Conservation (phyloP, 306 rosid species). For the Rosa persica region DNA sequence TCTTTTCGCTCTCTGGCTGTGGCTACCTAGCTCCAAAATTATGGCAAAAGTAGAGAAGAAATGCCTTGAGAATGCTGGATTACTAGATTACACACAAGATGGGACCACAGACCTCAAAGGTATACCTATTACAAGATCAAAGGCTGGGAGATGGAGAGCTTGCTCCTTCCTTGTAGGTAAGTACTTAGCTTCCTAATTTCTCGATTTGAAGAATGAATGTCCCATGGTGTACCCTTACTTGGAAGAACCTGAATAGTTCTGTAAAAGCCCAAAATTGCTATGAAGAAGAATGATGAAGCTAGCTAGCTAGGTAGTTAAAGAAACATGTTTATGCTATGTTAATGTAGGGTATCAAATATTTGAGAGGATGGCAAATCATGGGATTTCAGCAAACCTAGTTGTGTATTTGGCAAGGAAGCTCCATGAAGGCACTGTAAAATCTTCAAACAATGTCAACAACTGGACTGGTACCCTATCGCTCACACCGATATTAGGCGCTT, state of each 20-base stretch:
- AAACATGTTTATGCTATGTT: not conserved
- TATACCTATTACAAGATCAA: constrained; percentile 33
- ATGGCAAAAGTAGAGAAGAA: constrained; percentile 16
- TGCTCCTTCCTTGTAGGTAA: constrained; percentile 42
- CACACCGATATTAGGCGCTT: constrained; percentile 63
- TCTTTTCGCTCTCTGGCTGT: not conserved
- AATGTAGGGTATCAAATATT: constrained; percentile 60
- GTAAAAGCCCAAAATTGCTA: not conserved
- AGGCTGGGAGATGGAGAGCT: constrained; percentile 41
- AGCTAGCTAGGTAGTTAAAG: not conserved
- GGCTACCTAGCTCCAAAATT: not conserved
- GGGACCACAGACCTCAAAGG: constrained; percentile 43
- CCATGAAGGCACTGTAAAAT: constrained; percentile 68
- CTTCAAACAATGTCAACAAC: constrained; percentile 68
- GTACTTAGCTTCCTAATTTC: not conserved
- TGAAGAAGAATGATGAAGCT: not conserved
- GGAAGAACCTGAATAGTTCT: not conserved
- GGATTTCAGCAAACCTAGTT: constrained; percentile 65
- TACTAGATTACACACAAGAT: constrained; percentile 37
- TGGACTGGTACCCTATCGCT: constrained; percentile 74
- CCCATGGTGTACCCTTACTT: not conserved
- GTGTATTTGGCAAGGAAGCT: constrained; percentile 58
- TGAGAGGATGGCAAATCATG: constrained; percentile 87
- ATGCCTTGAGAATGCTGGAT: constrained; percentile 3
- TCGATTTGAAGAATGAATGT: not conserved